Percentiles rank a stretch among this genome's conserved stretches.
Conservation (phyloP, 345 rosid species). For the Linum trigynum region DNA sequence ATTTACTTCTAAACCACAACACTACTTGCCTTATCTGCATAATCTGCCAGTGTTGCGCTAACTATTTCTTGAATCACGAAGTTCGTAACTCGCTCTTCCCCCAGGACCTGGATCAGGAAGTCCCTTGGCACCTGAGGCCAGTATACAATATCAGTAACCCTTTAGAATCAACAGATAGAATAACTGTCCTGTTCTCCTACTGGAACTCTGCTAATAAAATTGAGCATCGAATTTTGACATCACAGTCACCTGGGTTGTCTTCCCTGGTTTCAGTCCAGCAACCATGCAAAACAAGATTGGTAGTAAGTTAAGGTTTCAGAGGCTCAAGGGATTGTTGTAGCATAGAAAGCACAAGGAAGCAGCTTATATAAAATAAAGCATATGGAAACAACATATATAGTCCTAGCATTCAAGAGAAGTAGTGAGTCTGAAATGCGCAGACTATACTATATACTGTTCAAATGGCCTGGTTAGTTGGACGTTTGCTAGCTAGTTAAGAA, state of each 20-base stretch:
- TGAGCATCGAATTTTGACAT: not conserved
- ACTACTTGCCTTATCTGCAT: constrained; percentile 36
- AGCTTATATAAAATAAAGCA: constrained; percentile 8
- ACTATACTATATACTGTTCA: no score
- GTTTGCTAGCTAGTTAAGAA: no score
- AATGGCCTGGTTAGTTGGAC: no score
- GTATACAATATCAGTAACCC: not conserved
- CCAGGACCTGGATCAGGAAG: constrained; percentile 43
- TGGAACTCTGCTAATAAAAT: constrained; percentile 4
- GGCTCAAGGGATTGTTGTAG: not conserved
- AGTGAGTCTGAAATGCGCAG: not conserved
- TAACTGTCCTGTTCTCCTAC: not conserved
- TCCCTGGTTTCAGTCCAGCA: constrained; percentile 35
- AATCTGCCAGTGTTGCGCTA: constrained; percentile 50
- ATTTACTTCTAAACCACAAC: not conserved
- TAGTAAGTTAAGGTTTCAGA: constrained; percentile 17
- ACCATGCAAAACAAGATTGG: constrained; percentile 18
- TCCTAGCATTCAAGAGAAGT: not conserved
- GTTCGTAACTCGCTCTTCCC: constrained; percentile 46
- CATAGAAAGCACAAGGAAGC: constrained; percentile 9
- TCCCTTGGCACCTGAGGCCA: constrained; percentile 38
- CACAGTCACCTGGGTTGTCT: constrained; percentile 44
- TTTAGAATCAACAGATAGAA: no score
- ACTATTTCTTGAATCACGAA: constrained; percentile 59
- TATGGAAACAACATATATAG: not conserved